Evolutionary conservation across 371 early-diverging fungal genomes (phyloP), one percentile per base, ranked within the genome.

Genomic region (Cokeromyces recurvatus): DNA sequence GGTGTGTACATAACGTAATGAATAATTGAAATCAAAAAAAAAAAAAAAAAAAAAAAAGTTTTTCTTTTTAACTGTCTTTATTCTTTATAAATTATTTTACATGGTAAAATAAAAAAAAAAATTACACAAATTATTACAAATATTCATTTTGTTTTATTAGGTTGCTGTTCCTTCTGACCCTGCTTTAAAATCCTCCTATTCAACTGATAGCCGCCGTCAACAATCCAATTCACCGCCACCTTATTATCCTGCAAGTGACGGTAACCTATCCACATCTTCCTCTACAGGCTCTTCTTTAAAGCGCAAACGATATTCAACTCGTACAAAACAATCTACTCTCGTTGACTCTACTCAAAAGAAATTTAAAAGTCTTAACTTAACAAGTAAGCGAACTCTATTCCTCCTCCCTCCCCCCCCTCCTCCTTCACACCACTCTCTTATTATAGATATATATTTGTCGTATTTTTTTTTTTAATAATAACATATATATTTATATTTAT

Each of bases 281-380:
- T 56, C 62, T 3, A 53, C 48, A 27, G 57, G 53, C n/a, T 61
- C 51, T 11, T 5, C 29, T 23, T 38, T 47, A 10, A 62, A 57
- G 23, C 32, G 59, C 38, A 35, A 43, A 47, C 27, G 54, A 42
- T 38, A 47, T 8, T 52, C 56, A 9, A 29, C 29, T 5, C 5
- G 11, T 29, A 29, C 29, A 5, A 29, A 5, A 5, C 5, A 5
- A 8, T 41, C 29, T 29, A 29, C 29, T 29, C 5, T 11, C 11
- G 27, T 49, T 2, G 48, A 51, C 32, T 24, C 46, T 4, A 39
- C 55, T 4, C 52, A 55, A 42, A 56, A 62, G 32, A 56, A 51
- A 38, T 17, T 53, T n/a, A 56, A 45, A 38, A 41, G 25, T 14
- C 53, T 55, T 11, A 41, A 50, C 38, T 38, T 59, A 8, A 41